These are phyloP conservation scores for Neurospora sp. DNA, from an alignment of 495 filamentous ascomycete genomes.

Conservation along the genomic window DNA sequence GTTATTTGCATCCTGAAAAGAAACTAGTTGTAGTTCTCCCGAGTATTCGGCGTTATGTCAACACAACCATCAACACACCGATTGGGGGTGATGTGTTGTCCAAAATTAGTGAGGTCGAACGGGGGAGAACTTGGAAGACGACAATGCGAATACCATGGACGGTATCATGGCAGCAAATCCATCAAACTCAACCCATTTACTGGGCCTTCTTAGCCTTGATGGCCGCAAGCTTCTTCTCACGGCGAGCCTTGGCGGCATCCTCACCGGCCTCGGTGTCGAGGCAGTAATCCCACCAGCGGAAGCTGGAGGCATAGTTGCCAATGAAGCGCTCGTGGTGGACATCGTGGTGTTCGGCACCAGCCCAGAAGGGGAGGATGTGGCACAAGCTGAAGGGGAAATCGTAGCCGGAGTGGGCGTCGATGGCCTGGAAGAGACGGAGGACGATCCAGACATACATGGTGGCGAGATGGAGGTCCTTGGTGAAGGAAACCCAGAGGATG, in stretches of 20 bases:
- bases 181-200: constrained; percentile 24
- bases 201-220: constrained; percentile 52
- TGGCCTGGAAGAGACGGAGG: constrained; percentile 88
- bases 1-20: background rate
- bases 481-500: constrained; percentile 76
- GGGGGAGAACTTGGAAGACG: background rate
- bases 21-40: no score
- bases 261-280: constrained; percentile 89
- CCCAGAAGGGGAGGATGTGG: constrained; percentile 96
- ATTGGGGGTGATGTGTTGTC: background rate
- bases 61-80: no score
- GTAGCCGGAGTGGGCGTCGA: constrained; percentile 94
- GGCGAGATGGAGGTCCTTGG: constrained; percentile 79
- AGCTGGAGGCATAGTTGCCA: constrained; percentile 94
- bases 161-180: background rate
- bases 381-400: constrained; percentile 96
- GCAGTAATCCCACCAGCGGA: constrained; percentile 96
- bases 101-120: background rate
- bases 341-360: constrained; percentile 93
- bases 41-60: no score
- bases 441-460: constrained; percentile 99
- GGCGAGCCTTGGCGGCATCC: constrained; percentile 73
- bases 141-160: background rate
- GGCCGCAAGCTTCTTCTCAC: constrained; percentile 65
- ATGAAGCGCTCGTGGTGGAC: constrained; percentile 95